Percentiles rank a stretch among this genome's conserved stretches.
phyloP scores from a whole-genome alignment of 306 rosid species.

The Vigna angularis region DNA sequence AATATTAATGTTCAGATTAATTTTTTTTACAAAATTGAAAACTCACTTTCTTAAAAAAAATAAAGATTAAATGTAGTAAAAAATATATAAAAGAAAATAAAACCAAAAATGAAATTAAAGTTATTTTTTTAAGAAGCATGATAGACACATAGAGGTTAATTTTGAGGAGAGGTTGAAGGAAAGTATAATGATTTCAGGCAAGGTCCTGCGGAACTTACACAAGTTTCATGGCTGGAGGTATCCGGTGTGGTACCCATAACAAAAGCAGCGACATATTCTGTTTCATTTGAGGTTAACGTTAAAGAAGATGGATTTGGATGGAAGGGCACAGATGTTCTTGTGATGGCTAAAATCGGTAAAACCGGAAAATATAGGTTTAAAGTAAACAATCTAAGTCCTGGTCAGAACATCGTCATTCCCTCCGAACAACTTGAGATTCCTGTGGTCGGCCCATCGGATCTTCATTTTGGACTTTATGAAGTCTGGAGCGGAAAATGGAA shows the following conservation, averaged over 20 bases:
- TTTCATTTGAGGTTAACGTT: constrained; percentile 45
- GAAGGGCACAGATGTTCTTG: constrained; percentile 51
- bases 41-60: no score
- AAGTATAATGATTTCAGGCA: no score
- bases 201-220: constrained; percentile 53
- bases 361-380: constrained; percentile 21
- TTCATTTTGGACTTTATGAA: constrained; percentile 84
- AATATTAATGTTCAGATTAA: no score
- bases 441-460: rapidly evolving
- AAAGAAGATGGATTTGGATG: constrained; percentile 69
- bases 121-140: no score
- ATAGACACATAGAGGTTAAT: no score
- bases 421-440: rapidly evolving
- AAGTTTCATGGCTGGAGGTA: constrained; percentile 89
- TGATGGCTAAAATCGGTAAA: constrained; percentile 83
- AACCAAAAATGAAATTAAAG: no score
- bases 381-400: background rate
- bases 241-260: background rate
- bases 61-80: no score
- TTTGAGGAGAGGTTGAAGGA: no score
- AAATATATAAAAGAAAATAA: no score
- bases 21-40: no score
- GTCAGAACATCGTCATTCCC: rapidly evolving
- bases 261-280: rapidly evolving
- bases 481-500: constrained; percentile 95